phyloP scores from a whole-genome alignment of 345 rosid genomes.

The Clausena lansium region DNA sequence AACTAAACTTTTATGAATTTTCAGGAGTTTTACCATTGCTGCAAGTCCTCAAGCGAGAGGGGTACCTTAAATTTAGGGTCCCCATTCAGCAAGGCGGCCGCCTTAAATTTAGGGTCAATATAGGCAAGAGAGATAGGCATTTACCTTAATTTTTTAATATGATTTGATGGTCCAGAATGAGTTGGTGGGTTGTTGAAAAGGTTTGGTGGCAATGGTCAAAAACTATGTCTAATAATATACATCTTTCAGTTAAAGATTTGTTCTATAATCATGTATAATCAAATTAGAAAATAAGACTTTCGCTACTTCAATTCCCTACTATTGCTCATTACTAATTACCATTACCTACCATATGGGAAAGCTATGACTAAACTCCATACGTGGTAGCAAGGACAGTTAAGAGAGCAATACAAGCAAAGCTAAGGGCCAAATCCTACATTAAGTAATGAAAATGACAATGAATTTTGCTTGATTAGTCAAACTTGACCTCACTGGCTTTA shows the following conservation, averaged over 20 bases:
- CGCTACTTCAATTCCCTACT: not conserved
- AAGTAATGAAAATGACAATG: not conserved
- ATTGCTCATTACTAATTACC: not conserved
- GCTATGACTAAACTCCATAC: not conserved
- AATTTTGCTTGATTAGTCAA: not conserved
- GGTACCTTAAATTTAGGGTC: not conserved
- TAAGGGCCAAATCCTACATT: not conserved
- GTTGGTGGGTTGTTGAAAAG: constrained; percentile 18
- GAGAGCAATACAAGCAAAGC: not conserved
- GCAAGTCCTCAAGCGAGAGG: not conserved
- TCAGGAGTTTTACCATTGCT: not conserved
- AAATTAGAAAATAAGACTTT: not conserved
- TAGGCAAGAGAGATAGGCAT: not conserved
- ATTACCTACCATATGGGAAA: not conserved
- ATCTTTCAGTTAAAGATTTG: constrained; percentile 20
- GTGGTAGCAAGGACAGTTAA: not conserved
- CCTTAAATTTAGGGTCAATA: not conserved
- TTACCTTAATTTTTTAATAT: not conserved
- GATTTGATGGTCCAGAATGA: not conserved
- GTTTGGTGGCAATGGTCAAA: constrained; percentile 20
- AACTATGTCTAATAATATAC: not conserved
- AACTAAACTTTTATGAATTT: not conserved
- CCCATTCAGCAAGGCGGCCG: not conserved
- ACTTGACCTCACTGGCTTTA: not conserved
- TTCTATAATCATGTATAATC: not conserved